Percentiles rank a stretch among this genome's conserved stretches.
Evolutionary conservation across 768 basidiomycete genomes (phyloP).

Genomic region (Termitomyces titanicus): DNA sequence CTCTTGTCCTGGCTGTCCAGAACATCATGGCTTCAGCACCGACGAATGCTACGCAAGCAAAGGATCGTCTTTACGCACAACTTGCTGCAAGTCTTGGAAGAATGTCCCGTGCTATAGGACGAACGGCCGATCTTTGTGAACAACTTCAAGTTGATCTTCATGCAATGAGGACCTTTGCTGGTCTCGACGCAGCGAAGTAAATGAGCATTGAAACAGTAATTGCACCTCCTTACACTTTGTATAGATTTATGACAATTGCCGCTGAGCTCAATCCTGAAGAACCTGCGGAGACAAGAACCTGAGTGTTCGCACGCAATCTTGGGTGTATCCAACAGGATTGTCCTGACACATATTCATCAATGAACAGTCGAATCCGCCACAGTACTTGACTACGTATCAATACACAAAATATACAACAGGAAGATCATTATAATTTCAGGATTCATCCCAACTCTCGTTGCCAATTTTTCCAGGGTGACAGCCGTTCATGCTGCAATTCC

Average conservation of each 20-base stretch:
- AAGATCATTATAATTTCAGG: too few relatives aligned
- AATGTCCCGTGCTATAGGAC: slow-evolving; percentile 63
- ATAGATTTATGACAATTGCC: slow-evolving; percentile 41
- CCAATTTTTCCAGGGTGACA: slow-evolving; percentile 31
- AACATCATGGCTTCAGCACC: slow-evolving; percentile 25
- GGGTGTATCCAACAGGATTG: not conserved
- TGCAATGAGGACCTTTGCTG: slow-evolving; percentile 77
- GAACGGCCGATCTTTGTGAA: slow-evolving; percentile 76
- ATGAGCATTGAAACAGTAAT: slow-evolving; percentile 19
- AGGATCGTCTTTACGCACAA: slow-evolving; percentile 78
- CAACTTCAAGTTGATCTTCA: slow-evolving; percentile 72
- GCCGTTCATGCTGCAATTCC: slow-evolving; percentile 26
- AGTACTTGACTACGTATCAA: too few relatives aligned
- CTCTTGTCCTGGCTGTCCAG: not conserved
- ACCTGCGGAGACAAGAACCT: slow-evolving; percentile 15
- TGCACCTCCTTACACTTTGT: not conserved
- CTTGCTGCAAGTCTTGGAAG: slow-evolving; percentile 65
- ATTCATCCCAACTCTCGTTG: slow-evolving; percentile 10
- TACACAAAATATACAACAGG: too few relatives aligned
- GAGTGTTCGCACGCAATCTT: not conserved
- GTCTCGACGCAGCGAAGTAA: slow-evolving; percentile 79
- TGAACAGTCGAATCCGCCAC: too few relatives aligned
- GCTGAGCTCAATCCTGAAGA: slow-evolving; percentile 33
- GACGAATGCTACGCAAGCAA: slow-evolving; percentile 69
- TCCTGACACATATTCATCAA: too few relatives aligned